These are phyloP conservation scores for Alternaria viburni DNA, from an alignment of 2,329 filamentous ascomycete genomes.

Conservation along the genomic window DNA sequence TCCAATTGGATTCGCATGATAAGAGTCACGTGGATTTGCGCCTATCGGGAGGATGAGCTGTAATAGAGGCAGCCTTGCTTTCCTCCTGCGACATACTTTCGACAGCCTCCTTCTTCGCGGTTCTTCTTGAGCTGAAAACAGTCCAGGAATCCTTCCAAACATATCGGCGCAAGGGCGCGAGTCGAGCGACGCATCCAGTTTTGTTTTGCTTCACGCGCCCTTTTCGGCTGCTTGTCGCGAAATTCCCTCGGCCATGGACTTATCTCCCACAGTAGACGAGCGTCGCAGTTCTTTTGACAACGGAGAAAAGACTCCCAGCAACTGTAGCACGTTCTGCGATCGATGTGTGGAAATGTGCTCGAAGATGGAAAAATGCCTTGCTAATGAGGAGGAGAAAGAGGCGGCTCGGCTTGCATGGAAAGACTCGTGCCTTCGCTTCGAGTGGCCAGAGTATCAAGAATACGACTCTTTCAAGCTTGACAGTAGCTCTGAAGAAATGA, in stretches of 20 bases:
- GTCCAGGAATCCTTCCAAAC: neutral
- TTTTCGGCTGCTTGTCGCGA: neutral
- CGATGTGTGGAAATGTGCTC: neutral
- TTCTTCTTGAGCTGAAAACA: neutral
- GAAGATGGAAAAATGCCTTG: neutral
- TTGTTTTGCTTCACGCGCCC: neutral
- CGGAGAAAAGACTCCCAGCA: neutral
- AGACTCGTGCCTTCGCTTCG: too few relatives aligned
- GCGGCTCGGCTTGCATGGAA: neutral
- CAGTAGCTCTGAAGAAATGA: neutral
- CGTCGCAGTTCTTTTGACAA: too few relatives aligned
- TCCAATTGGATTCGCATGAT: neutral
- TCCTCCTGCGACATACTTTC: neutral
- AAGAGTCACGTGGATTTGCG: neutral
- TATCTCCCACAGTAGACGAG: neutral
- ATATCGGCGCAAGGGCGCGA: neutral
- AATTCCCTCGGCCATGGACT: neutral
- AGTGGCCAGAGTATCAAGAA: too few relatives aligned
- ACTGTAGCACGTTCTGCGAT: neutral
- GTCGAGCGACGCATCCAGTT: neutral
- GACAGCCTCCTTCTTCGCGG: neutral
- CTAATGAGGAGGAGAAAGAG: neutral
- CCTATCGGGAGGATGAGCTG: neutral
- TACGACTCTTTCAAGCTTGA: neutral
- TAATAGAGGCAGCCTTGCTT: neutral